Conservation (phyloP, 306 rosid species). For the Ammopiptanthus mongolicus region DNA sequence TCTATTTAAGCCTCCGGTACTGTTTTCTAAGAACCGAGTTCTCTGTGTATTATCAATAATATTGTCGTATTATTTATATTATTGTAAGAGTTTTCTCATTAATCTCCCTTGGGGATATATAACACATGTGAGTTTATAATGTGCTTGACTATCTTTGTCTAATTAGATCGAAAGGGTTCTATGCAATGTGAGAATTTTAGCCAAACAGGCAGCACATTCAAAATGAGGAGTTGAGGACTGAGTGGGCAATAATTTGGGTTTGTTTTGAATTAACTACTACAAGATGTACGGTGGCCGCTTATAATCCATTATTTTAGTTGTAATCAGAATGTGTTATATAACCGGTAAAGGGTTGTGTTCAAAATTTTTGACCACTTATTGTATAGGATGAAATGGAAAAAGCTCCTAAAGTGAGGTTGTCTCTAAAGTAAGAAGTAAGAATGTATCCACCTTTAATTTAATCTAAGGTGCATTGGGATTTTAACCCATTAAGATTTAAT, state of each 20-base stretch:
- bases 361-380: background rate
- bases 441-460: too few relatives aligned
- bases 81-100: background rate
- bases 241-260: background rate
- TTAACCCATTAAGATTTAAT: too few relatives aligned
- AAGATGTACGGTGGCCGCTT: background rate
- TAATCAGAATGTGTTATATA: background rate
- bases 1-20: conserved; percentile 42
- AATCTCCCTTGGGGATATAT: background rate
- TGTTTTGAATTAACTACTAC: background rate
- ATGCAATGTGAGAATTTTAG: background rate
- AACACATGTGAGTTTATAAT: background rate
- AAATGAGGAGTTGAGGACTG: background rate
- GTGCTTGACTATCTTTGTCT: background rate
- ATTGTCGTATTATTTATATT: background rate
- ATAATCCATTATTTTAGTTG: background rate
- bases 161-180: background rate
- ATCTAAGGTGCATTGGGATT: too few relatives aligned
- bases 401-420: too few relatives aligned
- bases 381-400: background rate
- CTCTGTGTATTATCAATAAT: background rate
- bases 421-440: too few relatives aligned
- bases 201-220: background rate
- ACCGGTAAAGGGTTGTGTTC: background rate
- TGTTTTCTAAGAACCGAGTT: background rate